These are phyloP conservation scores for Entonaema liquescens DNA, from an alignment of 495 filamentous ascomycete species.

Conservation along the genomic window DNA sequence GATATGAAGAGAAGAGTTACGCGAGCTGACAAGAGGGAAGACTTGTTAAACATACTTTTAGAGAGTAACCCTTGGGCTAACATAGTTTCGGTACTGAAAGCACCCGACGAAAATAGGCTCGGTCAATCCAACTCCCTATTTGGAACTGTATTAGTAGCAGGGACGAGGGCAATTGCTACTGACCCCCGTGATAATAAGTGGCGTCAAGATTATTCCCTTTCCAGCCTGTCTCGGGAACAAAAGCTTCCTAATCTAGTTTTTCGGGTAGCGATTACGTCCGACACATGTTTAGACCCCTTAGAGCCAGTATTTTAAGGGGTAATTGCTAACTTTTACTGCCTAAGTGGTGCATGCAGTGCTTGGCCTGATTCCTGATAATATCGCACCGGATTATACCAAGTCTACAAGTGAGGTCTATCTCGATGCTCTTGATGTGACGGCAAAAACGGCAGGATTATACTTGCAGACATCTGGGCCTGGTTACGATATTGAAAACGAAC, in stretches of 20 bases:
- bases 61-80: not conserved
- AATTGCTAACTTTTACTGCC: not conserved
- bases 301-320: too few species aligned
- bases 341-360: not conserved
- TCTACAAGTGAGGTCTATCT: not conserved
- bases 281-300: too few species aligned
- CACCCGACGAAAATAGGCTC: too few species aligned
- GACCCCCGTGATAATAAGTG: not conserved
- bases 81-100: too few species aligned
- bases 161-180: not conserved
- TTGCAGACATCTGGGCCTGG: not conserved
- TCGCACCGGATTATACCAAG: not conserved
- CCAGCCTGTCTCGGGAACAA: too few species aligned
- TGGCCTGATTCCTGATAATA: not conserved
- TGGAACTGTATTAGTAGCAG: not conserved
- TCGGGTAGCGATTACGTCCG: too few species aligned
- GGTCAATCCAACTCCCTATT: too few species aligned
- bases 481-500: not conserved
- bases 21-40: not conserved
- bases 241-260: too few species aligned
- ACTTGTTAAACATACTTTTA: not conserved
- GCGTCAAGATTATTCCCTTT: too few species aligned
- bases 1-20: not conserved
- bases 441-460: too few species aligned
- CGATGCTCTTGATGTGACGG: not conserved